Conservation (phyloP, 768 basidiomycete genomes). For the Austroboletus festivus region DNA sequence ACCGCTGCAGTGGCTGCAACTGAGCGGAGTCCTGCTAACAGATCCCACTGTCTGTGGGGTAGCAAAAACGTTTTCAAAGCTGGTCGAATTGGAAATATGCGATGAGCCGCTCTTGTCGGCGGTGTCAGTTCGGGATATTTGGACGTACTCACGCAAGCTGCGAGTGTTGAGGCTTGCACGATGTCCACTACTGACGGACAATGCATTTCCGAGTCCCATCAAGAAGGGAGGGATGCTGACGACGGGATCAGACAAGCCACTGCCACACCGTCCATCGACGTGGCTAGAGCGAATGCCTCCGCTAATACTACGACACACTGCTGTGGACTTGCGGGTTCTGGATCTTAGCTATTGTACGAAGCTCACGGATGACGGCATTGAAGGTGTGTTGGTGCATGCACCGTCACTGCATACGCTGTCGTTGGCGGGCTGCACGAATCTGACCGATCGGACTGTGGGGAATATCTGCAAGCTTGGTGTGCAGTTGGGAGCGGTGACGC, state of each 20-base stretch:
- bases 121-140: conserved; percentile 72
- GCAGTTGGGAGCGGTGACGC: conserved; percentile 73
- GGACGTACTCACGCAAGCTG: conserved; percentile 76
- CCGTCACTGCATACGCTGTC: conserved; percentile 73
- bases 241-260: conserved; percentile 43
- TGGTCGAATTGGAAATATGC: conserved; percentile 79
- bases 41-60: conserved; percentile 63
- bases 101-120: conserved; percentile 67
- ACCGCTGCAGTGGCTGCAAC: conserved; percentile 68
- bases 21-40: conserved; percentile 65
- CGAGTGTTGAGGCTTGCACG: conserved; percentile 74
- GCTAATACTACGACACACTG: conserved; percentile 57
- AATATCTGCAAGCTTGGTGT: conserved; percentile 70
- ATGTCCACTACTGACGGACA: conserved; percentile 75
- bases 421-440: conserved; percentile 69
- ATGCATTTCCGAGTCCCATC: conserved; percentile 61
- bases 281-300: conserved; percentile 64
- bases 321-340: conserved; percentile 73
- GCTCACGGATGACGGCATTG: conserved; percentile 73
- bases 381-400: conserved; percentile 72
- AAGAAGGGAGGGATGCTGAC: conserved; percentile 33
- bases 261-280: conserved; percentile 54
- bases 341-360: conserved; percentile 71
- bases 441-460: conserved; percentile 71
- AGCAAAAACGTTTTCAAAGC: conserved; percentile 67